These are phyloP conservation scores for Nitzschia palea DNA, from an alignment of 108 stramenopile species.

Conservation along the genomic window DNA sequence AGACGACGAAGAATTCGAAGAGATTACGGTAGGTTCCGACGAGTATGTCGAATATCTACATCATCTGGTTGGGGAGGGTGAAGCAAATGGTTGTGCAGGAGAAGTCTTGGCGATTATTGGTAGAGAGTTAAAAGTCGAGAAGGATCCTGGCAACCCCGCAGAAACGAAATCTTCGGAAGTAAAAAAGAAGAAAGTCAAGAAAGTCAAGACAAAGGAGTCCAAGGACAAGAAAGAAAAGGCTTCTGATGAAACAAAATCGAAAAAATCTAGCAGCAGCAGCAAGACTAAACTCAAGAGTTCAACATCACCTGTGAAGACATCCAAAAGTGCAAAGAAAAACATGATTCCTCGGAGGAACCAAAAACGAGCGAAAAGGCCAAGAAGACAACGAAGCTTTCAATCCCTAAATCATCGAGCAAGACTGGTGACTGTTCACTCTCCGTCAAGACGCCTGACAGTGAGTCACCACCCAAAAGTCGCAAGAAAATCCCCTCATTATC, in stretches of 20 bases:
- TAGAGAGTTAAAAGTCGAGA: not conserved
- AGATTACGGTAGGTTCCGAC: not conserved
- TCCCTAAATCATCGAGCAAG: no score
- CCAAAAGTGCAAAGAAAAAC: no score
- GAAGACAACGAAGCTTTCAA: no score
- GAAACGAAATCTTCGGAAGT: not conserved
- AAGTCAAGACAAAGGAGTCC: not conserved
- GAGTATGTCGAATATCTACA: not conserved
- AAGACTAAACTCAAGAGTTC: constrained; percentile 1
- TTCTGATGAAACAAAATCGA: no score
- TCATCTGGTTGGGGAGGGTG: not conserved
- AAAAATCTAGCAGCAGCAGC: not conserved
- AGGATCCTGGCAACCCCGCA: not conserved
- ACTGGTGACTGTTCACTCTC: no score
- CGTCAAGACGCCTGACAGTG: no score
- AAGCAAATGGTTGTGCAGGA: not conserved
- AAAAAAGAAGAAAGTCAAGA: not conserved
- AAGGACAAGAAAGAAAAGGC: not conserved
- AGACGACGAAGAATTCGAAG: not conserved
- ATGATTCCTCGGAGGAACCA: no score
- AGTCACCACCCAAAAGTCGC: no score
- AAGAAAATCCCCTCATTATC: no score
- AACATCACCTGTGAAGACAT: no score
- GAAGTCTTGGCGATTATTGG: not conserved
- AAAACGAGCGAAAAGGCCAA: no score